Evolutionary conservation across 1,139 yeast species (phyloP).

Genomic region (Kurtzmaniella quercitrusa): DNA sequence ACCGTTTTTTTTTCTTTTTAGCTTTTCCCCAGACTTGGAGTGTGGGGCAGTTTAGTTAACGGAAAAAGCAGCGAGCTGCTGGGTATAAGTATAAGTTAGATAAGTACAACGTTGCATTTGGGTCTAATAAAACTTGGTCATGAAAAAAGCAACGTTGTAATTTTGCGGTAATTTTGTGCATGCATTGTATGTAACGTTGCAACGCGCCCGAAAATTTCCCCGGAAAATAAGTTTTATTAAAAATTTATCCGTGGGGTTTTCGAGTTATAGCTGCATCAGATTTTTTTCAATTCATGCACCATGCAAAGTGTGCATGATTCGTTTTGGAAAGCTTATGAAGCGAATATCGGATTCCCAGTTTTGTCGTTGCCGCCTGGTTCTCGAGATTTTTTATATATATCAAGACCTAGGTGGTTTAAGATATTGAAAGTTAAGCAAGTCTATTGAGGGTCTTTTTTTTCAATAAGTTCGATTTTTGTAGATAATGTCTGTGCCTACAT

Average conservation of each 20-base stretch:
- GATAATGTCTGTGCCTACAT: slow-evolving; percentile 26
- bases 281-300: neutral
- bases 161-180: neutral
- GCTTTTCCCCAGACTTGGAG: slow-evolving; percentile 5
- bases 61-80: neutral
- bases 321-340: neutral
- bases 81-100: neutral
- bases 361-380: neutral
- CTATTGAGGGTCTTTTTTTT: neutral
- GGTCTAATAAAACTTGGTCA: neutral
- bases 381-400: neutral
- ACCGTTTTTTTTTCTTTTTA: neutral
- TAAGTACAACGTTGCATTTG: neutral
- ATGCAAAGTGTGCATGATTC: neutral
- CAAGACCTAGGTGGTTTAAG: neutral
- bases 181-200: neutral
- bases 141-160: neutral
- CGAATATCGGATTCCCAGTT: neutral
- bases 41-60: slow-evolving; percentile 5
- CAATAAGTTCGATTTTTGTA: neutral
- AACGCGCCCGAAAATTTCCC: neutral
- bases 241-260: neutral
- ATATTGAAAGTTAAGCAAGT: neutral
- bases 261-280: neutral
- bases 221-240: neutral